Evolutionary conservation across 1,139 yeast genomes (phyloP).

Genomic region (Diutina ranongensis): DNA sequence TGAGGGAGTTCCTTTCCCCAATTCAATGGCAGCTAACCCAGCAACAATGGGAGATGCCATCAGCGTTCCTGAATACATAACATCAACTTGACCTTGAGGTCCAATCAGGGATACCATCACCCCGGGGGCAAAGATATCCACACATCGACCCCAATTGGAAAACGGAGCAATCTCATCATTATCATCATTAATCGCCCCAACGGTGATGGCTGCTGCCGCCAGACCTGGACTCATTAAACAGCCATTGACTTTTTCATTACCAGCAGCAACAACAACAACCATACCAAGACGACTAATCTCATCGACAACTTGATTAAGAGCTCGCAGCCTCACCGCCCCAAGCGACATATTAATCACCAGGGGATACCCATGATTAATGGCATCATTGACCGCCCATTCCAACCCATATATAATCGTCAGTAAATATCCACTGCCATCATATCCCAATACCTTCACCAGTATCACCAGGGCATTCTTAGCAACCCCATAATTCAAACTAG

Average conservation of each 20-base stretch:
- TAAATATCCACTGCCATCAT: slow-evolving; percentile 54
- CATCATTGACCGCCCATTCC: slow-evolving; percentile 59
- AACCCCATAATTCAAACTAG: slow-evolving; percentile 67
- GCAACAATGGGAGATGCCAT: slow-evolving; percentile 79
- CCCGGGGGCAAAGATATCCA: slow-evolving; percentile 77
- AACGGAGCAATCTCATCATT: slow-evolving; percentile 60
- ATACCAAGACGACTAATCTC: slow-evolving; percentile 64
- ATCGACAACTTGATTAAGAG: slow-evolving; percentile 61
- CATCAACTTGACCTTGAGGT: slow-evolving; percentile 16
- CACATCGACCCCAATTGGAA: slow-evolving; percentile 84
- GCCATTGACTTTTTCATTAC: slow-evolving; percentile 68
- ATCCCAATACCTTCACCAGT: slow-evolving; percentile 61
- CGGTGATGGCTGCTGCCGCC: slow-evolving; percentile 59
- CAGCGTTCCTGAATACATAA: slow-evolving; percentile 66
- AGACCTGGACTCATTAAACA: slow-evolving; percentile 77
- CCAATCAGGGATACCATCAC: slow-evolving; percentile 43
- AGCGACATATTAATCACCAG: slow-evolving; percentile 76
- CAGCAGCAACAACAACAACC: slow-evolving; percentile 81
- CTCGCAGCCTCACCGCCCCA: slow-evolving; percentile 56
- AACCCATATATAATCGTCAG: slow-evolving; percentile 61
- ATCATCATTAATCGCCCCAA: slow-evolving; percentile 76
- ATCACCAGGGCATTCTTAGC: slow-evolving; percentile 56
- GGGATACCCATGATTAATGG: slow-evolving; percentile 24
- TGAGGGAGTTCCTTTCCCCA: slow-evolving; percentile 48
- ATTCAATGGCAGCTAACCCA: slow-evolving; percentile 55